Conservation (phyloP, 1,284 basidiomycete species). For the Apiotrichum sp. region DNA sequence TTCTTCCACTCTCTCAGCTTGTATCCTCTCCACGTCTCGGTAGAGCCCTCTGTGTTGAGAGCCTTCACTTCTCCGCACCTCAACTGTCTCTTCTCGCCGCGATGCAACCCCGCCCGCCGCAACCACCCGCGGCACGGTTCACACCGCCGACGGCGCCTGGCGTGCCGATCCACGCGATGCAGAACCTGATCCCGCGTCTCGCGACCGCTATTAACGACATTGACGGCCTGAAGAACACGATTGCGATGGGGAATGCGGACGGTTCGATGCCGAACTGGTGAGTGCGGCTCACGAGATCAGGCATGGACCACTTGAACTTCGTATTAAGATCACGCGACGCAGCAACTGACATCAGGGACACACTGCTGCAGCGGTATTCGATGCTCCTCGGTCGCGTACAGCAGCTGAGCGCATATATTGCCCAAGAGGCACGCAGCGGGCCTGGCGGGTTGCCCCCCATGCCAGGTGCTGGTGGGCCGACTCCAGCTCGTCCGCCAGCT, state of each 20-base stretch:
- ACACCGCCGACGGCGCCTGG: constrained; percentile 25
- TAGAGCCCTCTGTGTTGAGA: too few species aligned
- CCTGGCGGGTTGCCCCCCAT: background rate
- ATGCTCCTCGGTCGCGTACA: constrained; percentile 35
- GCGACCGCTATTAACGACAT: constrained; percentile 43
- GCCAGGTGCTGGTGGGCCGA: background rate
- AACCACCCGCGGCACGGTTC: constrained; percentile 2
- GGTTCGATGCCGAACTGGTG: constrained; percentile 39
- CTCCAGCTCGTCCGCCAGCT: background rate
- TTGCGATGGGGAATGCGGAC: constrained; percentile 30
- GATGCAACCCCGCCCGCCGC: constrained; percentile 7
- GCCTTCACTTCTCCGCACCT: too few species aligned
- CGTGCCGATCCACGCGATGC: constrained; percentile 27
- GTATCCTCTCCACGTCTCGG: too few species aligned
- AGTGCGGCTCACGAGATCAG: constrained; percentile 18
- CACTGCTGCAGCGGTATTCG: constrained; percentile 35
- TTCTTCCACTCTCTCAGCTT: too few species aligned
- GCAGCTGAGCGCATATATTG: constrained; percentile 26
- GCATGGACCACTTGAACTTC: too few species aligned
- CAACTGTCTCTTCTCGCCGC: too few species aligned
- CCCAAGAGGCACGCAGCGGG: constrained; percentile 9
- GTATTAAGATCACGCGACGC: too few species aligned
- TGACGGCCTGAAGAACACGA: constrained; percentile 27
- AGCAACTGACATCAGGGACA: constrained; percentile 25
- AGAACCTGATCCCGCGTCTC: constrained; percentile 34